phyloP scores from a whole-genome alignment of 257 asterid genomes.

The Solanum ossicruentum region DNA sequence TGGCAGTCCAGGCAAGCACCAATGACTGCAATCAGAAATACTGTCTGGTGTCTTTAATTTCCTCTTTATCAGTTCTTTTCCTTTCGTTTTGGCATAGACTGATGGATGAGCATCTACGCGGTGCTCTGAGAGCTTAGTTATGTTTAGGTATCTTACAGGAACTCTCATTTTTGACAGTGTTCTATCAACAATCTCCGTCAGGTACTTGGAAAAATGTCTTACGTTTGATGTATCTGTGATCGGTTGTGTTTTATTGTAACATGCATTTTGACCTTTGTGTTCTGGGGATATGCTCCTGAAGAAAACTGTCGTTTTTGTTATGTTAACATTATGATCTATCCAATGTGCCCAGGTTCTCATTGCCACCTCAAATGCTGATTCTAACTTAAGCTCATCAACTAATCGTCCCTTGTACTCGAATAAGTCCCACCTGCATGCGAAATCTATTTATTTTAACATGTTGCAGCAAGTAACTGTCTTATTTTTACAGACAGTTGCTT shows the following conservation, averaged over 20 bases:
- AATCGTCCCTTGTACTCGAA: not conserved
- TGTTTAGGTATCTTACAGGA: constrained; percentile 1
- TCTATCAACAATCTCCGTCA: not conserved
- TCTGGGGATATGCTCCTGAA: constrained; percentile 8
- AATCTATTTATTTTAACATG: not conserved
- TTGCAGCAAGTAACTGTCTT: not conserved
- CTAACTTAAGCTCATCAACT: not conserved
- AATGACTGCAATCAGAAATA: constrained; percentile 8
- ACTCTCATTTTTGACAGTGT: not conserved
- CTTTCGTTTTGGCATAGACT: not conserved
- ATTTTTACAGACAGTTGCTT: not conserved
- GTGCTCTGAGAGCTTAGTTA: constrained; percentile 8
- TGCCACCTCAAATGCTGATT: constrained; percentile 4
- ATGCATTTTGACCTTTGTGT: not conserved
- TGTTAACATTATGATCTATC: constrained; percentile 1
- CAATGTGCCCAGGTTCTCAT: constrained; percentile 9
- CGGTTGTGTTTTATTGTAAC: constrained; percentile 5
- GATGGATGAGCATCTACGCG: constrained; percentile 10
- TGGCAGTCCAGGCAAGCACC: constrained; percentile 15
- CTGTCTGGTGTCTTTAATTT: not conserved
- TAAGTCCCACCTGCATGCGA: constrained; percentile 7
- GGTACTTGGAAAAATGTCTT: not conserved
- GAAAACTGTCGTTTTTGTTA: constrained; percentile 4
- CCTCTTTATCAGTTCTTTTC: not conserved
- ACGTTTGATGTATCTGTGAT: not conserved